These are phyloP conservation scores for Aureoboletus auriporus DNA, from an alignment of 768 basidiomycete species.

Conservation along the genomic window DNA sequence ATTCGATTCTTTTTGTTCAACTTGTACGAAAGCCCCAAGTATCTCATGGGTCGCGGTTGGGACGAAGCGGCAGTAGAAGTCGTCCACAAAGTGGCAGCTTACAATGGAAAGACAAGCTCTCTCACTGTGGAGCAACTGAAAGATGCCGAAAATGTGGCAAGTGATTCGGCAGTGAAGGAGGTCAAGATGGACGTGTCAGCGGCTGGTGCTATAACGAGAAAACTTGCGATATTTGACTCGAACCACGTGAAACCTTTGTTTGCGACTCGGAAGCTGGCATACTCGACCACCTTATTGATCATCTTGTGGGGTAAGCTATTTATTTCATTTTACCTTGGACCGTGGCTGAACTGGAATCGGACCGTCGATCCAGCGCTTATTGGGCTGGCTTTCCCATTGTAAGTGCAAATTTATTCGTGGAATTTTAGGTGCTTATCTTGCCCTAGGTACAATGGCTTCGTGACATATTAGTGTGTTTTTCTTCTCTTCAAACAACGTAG, in stretches of 20 bases:
- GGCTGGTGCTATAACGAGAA: slow-evolving; percentile 36
- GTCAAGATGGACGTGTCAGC: slow-evolving; percentile 33
- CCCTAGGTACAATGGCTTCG: slow-evolving; percentile 46
- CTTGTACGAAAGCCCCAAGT: slow-evolving; percentile 68
- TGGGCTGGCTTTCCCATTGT: slow-evolving; percentile 73
- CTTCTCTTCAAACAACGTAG: background rate
- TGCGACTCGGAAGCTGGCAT: slow-evolving; percentile 45
- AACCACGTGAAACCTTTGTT: slow-evolving; percentile 48
- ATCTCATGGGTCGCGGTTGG: slow-evolving; percentile 62
- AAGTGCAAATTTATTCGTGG: slow-evolving; percentile 13
- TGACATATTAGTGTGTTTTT: slow-evolving; percentile 44
- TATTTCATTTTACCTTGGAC: background rate
- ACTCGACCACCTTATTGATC: slow-evolving; percentile 48
- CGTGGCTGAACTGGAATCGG: background rate
- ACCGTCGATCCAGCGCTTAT: slow-evolving; percentile 50
- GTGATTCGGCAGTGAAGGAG: slow-evolving; percentile 5
- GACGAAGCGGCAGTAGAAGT: slow-evolving; percentile 61
- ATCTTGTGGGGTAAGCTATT: slow-evolving; percentile 43
- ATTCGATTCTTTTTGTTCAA: slow-evolving; percentile 65
- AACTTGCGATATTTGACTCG: slow-evolving; percentile 35
- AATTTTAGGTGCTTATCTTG: background rate
- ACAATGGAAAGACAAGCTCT: slow-evolving; percentile 49
- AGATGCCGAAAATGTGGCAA: slow-evolving; percentile 11
- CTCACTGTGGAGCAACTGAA: slow-evolving; percentile 51
- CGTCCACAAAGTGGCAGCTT: slow-evolving; percentile 56